phyloP scores from a whole-genome alignment of 1,284 basidiomycete genomes.

The Tilletiopsis washingtonensis region DNA sequence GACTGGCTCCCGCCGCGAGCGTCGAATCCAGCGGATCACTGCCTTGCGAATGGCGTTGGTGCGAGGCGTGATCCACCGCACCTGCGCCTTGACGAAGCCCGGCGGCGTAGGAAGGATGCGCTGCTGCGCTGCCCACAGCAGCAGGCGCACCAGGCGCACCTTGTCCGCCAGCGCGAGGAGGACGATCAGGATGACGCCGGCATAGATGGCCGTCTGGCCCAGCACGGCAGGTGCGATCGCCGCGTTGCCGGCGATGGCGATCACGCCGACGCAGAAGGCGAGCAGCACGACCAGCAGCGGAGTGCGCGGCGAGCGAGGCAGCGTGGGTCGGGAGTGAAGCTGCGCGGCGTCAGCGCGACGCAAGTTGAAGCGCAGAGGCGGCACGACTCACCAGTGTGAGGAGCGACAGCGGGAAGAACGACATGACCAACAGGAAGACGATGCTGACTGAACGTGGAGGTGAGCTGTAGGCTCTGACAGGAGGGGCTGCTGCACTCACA shows the following conservation, averaged over 20 bases:
- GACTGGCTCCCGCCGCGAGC: constrained; percentile 55
- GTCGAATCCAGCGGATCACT: constrained; percentile 52
- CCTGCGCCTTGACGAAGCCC: too few species aligned
- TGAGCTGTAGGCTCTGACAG: too few species aligned
- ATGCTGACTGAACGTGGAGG: constrained; percentile 50
- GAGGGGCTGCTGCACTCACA: too few species aligned
- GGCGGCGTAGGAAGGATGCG: too few species aligned
- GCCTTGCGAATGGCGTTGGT: too few species aligned
- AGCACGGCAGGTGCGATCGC: constrained; percentile 54
- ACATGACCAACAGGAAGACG: constrained; percentile 60
- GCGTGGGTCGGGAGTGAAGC: constrained; percentile 53
- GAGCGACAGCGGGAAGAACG: constrained; percentile 58
- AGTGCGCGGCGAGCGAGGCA: constrained; percentile 53
- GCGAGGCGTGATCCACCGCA: too few species aligned
- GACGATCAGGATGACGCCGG: constrained; percentile 49
- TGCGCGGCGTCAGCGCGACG: not conserved
- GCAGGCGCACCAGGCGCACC: constrained; percentile 52
- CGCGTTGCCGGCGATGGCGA: constrained; percentile 49
- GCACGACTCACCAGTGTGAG: constrained; percentile 52
- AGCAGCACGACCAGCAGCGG: constrained; percentile 50
- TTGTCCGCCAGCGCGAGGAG: constrained; percentile 53
- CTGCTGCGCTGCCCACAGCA: constrained; percentile 60
- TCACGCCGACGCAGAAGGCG: constrained; percentile 57
- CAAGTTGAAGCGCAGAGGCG: not conserved
- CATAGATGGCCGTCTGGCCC: constrained; percentile 50